Percentiles rank a stretch among this genome's conserved stretches.
Evolutionary conservation across 306 rosid genomes (phyloP).

Genomic region (Luffa aegyptiaca): DNA sequence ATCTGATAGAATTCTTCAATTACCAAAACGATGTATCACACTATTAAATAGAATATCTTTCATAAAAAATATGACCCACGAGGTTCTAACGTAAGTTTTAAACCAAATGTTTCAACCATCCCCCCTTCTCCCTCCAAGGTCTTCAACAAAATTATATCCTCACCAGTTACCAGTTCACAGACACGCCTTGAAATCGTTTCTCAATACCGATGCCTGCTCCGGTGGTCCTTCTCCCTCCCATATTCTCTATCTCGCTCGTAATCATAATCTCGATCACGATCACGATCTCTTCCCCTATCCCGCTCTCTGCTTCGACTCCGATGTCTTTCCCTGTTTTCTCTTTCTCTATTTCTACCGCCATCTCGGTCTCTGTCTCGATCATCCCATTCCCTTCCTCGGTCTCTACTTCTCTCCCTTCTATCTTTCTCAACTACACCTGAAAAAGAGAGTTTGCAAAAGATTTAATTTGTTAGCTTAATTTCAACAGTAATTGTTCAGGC

Average conservation of each 20-base stretch:
- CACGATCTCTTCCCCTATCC: slow-evolving; percentile 65
- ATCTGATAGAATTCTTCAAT: background rate
- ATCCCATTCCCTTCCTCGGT: slow-evolving; percentile 60
- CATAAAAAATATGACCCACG: background rate
- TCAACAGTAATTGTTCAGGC: background rate
- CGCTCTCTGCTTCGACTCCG: slow-evolving; percentile 68
- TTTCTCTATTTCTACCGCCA: slow-evolving; percentile 49
- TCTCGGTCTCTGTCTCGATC: slow-evolving; percentile 40
- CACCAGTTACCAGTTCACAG: background rate
- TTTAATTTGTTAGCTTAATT: background rate
- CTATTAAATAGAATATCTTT: background rate
- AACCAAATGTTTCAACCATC: background rate
- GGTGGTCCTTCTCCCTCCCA: slow-evolving; percentile 44
- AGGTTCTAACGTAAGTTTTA: background rate
- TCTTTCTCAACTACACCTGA: slow-evolving; percentile 71
- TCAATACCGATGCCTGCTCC: slow-evolving; percentile 30
- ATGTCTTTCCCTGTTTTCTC: slow-evolving; percentile 52
- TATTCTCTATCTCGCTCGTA: slow-evolving; percentile 37
- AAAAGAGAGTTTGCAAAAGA: background rate
- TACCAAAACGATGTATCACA: background rate
- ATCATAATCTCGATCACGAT: slow-evolving; percentile 55
- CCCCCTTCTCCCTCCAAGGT: background rate
- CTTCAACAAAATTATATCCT: background rate
- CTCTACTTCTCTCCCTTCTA: slow-evolving; percentile 72
- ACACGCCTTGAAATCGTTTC: background rate